phyloP scores from a whole-genome alignment of 106 monocot genomes.

The Dioscorea alata region DNA sequence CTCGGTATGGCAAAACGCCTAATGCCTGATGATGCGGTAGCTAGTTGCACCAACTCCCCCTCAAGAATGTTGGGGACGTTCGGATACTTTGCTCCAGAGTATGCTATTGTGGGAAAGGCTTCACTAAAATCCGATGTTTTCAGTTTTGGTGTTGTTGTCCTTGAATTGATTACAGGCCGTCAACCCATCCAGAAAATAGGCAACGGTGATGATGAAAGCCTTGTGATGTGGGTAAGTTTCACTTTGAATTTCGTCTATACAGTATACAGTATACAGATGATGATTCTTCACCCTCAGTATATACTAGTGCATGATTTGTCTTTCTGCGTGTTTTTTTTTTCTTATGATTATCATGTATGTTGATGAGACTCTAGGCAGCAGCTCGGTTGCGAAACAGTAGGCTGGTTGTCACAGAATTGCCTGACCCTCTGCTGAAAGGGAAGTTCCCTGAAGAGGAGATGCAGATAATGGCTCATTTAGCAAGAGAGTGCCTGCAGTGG shows the following conservation, averaged over 20 bases:
- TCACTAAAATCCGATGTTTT: conserved; percentile 95
- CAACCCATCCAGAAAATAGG: conserved; percentile 59
- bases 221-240: conserved; percentile 79
- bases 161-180: conserved; percentile 87
- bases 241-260: neutral
- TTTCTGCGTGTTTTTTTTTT: too few species aligned
- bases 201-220: conserved; percentile 71
- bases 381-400: conserved; percentile 49
- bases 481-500: conserved; percentile 85
- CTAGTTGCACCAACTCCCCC: conserved; percentile 72
- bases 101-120: conserved; percentile 87
- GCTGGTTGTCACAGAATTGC: conserved; percentile 58
- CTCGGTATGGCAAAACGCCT: conserved; percentile 91
- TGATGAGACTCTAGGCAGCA: conserved; percentile 33
- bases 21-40: conserved; percentile 33
- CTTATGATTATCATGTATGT: too few species aligned
- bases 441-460: conserved; percentile 85
- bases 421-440: conserved; percentile 77
- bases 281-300: neutral
- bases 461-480: conserved; percentile 86
- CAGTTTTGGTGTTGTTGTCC: conserved; percentile 90
- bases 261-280: too few species aligned
- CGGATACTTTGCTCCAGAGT: conserved; percentile 97
- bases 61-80: conserved; percentile 94
- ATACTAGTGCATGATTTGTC: too few species aligned